Conservation (phyloP, 345 rosid genomes). For the Aethionema arabicum region DNA sequence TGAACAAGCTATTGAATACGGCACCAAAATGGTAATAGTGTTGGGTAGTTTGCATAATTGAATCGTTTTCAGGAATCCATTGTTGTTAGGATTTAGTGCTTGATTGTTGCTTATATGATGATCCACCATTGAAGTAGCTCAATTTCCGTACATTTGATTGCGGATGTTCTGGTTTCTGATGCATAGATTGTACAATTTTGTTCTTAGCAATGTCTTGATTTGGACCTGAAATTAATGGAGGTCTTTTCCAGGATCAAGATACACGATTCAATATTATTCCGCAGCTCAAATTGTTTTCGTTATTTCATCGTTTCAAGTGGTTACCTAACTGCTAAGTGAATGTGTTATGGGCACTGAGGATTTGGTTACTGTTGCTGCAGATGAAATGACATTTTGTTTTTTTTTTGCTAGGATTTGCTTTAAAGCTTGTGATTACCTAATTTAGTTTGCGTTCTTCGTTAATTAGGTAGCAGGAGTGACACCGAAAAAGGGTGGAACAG, state of each 20-base stretch:
- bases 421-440: background rate
- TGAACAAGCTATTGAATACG: conserved; percentile 95
- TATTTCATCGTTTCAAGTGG: background rate
- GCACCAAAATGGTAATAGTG: conserved; percentile 82
- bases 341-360: too few species aligned
- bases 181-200: background rate
- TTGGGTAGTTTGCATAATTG: too few species aligned
- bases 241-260: background rate
- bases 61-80: too few species aligned
- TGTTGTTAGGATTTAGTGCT: background rate
- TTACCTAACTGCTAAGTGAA: too few species aligned
- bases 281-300: background rate
- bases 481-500: conserved; percentile 97
- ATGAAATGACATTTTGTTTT: background rate
- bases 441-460: background rate
- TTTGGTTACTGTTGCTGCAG: background rate
- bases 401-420: background rate
- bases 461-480: conserved; percentile 94
- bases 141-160: background rate
- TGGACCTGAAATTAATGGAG: background rate
- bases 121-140: background rate
- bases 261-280: background rate
- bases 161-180: background rate
- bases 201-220: too few species aligned
- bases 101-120: background rate